Conservation (phyloP, 345 rosid species). For the Rhodamnia argentea region DNA sequence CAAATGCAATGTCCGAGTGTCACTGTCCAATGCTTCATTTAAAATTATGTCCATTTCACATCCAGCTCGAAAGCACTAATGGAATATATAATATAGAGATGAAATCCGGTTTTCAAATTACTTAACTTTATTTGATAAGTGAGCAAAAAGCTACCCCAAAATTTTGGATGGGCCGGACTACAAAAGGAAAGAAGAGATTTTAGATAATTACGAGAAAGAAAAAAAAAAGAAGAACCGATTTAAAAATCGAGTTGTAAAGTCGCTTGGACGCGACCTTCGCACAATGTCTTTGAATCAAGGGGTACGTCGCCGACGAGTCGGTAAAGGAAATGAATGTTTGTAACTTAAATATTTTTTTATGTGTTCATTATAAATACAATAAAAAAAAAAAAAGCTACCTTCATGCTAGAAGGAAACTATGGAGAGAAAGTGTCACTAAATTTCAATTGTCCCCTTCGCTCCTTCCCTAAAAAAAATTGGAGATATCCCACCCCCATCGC, state of each 20-base stretch:
- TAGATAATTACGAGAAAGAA: background rate
- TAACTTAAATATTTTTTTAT: background rate
- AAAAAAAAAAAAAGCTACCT: background rate
- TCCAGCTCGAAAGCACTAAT: background rate
- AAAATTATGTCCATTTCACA: background rate
- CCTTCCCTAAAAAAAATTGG: background rate
- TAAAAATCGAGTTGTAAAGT: background rate
- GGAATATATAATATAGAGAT: background rate
- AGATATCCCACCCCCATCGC: background rate
- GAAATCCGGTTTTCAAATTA: background rate
- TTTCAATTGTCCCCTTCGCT: background rate
- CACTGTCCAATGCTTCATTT: background rate
- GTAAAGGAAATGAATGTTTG: rapidly evolving
- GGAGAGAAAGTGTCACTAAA: background rate
- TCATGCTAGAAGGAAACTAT: background rate
- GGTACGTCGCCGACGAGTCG: too few relatives aligned
- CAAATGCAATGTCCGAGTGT: background rate
- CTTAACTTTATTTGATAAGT: background rate
- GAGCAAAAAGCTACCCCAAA: background rate
- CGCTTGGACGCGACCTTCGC: rapidly evolving
- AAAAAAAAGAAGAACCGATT: background rate
- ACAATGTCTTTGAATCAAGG: too few relatives aligned
- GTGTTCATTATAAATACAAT: background rate
- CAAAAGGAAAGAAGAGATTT: background rate
- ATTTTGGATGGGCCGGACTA: background rate